phyloP scores from a whole-genome alignment of 2,329 filamentous ascomycete genomes.

The Apiospora pterosperma region DNA sequence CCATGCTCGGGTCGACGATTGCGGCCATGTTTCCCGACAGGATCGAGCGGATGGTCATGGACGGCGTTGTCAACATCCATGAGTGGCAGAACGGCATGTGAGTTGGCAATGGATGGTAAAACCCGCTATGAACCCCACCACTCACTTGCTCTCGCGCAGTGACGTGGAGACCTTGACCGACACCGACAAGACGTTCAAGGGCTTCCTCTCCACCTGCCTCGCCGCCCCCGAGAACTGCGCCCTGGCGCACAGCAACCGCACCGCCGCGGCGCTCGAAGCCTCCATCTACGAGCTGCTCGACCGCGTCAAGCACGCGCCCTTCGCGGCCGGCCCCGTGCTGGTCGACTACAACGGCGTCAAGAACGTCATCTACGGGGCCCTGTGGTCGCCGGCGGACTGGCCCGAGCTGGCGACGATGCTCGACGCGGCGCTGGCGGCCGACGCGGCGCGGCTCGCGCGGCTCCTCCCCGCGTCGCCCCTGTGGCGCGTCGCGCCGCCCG shows the following conservation, averaged over 20 bases:
- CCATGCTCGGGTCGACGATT: constrained; percentile 33
- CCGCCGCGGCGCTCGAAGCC: constrained; percentile 35
- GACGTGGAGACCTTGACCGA: constrained; percentile 21
- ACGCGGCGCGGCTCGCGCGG: not conserved
- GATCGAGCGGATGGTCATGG: constrained; percentile 34
- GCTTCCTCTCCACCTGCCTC: constrained; percentile 25
- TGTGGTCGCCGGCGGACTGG: constrained; percentile 20
- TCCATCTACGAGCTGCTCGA: constrained; percentile 30
- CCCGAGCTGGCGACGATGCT: constrained; percentile 11
- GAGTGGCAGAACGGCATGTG: constrained; percentile 28
- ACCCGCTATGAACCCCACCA: not conserved
- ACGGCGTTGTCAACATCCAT: constrained; percentile 30
- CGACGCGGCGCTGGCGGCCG: not conserved
- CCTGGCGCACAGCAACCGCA: constrained; percentile 25
- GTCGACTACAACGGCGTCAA: constrained; percentile 24
- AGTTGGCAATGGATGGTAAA: not conserved
- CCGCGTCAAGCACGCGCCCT: constrained; percentile 22
- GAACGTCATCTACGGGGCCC: constrained; percentile 8
- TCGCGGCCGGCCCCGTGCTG: constrained; percentile 16
- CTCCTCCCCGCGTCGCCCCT: not conserved
- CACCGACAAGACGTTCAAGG: constrained; percentile 24
- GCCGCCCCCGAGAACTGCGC: constrained; percentile 21
- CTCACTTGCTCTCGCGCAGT: constrained; percentile 4
- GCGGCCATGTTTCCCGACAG: constrained; percentile 40
- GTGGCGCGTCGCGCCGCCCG: not conserved